These are phyloP conservation scores for Aspergillus steynii DNA, from an alignment of 495 filamentous ascomycete genomes.

Conservation along the genomic window DNA sequence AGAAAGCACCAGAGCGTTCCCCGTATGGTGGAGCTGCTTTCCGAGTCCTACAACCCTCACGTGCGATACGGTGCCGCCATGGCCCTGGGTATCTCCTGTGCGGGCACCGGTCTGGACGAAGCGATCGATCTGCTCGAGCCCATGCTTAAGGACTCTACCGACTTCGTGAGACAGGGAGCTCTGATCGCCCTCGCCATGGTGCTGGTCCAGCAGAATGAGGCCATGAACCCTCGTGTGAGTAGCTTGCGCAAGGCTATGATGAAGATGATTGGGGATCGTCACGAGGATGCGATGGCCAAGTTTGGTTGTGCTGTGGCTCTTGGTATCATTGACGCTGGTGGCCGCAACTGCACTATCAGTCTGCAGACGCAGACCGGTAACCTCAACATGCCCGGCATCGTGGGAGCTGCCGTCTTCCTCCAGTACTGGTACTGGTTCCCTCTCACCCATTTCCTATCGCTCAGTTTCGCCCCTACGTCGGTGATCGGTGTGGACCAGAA, in stretches of 20 bases:
- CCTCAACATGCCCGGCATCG: conserved; percentile 94
- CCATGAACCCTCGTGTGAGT: conserved; percentile 87
- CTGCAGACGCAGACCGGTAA: conserved; percentile 97
- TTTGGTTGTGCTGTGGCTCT: conserved; percentile 92
- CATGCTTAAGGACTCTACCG: conserved; percentile 99
- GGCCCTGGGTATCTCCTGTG: conserved; percentile 97
- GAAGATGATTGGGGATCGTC: conserved; percentile 90
- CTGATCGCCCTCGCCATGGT: conserved; percentile 96
- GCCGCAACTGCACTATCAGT: conserved; percentile 96
- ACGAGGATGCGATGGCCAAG: conserved; percentile 99
- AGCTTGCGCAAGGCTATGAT: conserved; percentile 80
- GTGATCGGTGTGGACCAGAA: conserved; percentile 94
- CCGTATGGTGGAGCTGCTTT: conserved; percentile 97
- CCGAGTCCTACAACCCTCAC: conserved; percentile 98
- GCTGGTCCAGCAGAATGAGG: conserved; percentile 94
- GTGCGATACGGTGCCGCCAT: conserved; percentile 98
- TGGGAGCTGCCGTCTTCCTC: conserved; percentile 96
- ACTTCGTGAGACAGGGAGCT: conserved; percentile 98
- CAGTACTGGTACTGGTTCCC: conserved; percentile 99
- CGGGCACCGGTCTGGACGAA: conserved; percentile 94
- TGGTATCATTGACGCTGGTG: conserved; percentile 97
- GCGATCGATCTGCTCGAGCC: conserved; percentile 96
- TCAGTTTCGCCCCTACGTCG: conserved; percentile 90
- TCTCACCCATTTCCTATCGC: conserved; percentile 92
- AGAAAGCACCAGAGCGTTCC: conserved; percentile 95